Evolutionary conservation across 2,329 filamentous ascomycete genomes (phyloP), one percentile per base, ranked within the genome.

Genomic region (Aspergillus aculeatus): DNA sequence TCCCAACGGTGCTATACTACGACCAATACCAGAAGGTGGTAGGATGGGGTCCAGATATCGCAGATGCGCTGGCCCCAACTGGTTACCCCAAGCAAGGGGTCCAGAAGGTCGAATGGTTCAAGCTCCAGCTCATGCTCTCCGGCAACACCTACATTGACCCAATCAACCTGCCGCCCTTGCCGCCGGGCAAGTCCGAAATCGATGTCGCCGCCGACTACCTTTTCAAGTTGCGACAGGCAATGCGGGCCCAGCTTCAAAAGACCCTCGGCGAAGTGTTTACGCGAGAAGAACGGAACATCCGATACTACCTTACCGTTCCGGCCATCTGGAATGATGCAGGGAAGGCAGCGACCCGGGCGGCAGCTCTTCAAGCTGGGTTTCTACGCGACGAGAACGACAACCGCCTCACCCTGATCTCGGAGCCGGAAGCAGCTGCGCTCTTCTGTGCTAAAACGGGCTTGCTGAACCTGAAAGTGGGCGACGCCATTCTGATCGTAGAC

Each of bases 71-170:
- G 66, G 94, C 95, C 56, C 95, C 95, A 31, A 98, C 95, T 47
- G 95, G 95, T 64, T 98, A 98, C 77, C 95, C 95, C 68, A 98
- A 98, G 82, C 91, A 91, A 35, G 94, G 94, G 65, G 94, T 99
- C 68, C 95, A 98, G 78, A 98, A 98, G 81, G 94, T 98, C 24
- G 95, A 98, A 81, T 99, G 95, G 95, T 98, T 99, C 85, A 98
- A 98, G 83, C 85, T 99, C 68, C 95, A 99, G 81, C 87, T 99
- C 59, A 98, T 98, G 95, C 85, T 97, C 64, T 97, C 92, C 61
- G 95, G 95, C 64, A 98, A 98, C 83, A 98, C 95, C 49, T 98
- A 98, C 78, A 98, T 98, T 74, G 95, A 98, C 77, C 95, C 95
- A 63, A 98, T 98, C 81, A 98, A 98, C 84, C 86, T 99, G 67